These are phyloP conservation scores for Penicillium argentinense DNA, from an alignment of 495 filamentous ascomycete genomes.

Conservation along the genomic window DNA sequence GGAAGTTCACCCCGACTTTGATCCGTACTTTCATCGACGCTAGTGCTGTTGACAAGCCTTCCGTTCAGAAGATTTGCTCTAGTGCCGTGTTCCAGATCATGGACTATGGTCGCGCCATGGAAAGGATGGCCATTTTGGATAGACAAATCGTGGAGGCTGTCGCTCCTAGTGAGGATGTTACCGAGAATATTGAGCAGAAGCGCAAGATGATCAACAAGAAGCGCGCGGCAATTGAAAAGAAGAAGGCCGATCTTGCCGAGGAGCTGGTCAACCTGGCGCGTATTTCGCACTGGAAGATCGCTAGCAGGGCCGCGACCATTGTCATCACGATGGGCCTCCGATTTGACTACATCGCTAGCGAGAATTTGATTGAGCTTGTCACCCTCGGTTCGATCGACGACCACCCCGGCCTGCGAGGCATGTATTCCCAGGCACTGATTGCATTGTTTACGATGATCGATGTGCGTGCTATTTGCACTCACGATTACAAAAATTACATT, in stretches of 20 bases:
- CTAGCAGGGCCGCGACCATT: slow-evolving; percentile 81
- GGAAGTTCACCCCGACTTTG: slow-evolving; percentile 84
- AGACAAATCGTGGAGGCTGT: slow-evolving; percentile 69
- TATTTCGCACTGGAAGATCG: slow-evolving; percentile 93
- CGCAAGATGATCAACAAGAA: slow-evolving; percentile 70
- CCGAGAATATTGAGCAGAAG: slow-evolving; percentile 61
- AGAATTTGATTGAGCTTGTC: slow-evolving; percentile 81
- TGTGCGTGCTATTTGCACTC: slow-evolving; percentile 78
- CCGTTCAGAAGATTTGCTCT: slow-evolving; percentile 85
- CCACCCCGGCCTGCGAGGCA: slow-evolving; percentile 79
- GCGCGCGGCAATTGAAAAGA: slow-evolving; percentile 71
- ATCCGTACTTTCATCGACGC: slow-evolving; percentile 88
- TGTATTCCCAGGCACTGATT: slow-evolving; percentile 78
- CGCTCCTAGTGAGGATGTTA: slow-evolving; percentile 67
- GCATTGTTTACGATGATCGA: slow-evolving; percentile 81
- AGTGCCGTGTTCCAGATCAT: slow-evolving; percentile 80
- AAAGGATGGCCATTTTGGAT: slow-evolving; percentile 85
- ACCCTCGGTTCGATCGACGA: slow-evolving; percentile 81
- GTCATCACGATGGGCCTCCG: slow-evolving; percentile 84
- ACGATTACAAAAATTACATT: slow-evolving; percentile 84
- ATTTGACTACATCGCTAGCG: slow-evolving; percentile 81
- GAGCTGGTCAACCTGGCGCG: slow-evolving; percentile 77
- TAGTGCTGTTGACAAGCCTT: slow-evolving; percentile 86
- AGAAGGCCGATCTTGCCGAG: slow-evolving; percentile 75
- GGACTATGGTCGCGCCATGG: slow-evolving; percentile 84